These are phyloP conservation scores for Xylariaceae sp. DNA, from an alignment of 2,329 filamentous ascomycete genomes.

Conservation along the genomic window DNA sequence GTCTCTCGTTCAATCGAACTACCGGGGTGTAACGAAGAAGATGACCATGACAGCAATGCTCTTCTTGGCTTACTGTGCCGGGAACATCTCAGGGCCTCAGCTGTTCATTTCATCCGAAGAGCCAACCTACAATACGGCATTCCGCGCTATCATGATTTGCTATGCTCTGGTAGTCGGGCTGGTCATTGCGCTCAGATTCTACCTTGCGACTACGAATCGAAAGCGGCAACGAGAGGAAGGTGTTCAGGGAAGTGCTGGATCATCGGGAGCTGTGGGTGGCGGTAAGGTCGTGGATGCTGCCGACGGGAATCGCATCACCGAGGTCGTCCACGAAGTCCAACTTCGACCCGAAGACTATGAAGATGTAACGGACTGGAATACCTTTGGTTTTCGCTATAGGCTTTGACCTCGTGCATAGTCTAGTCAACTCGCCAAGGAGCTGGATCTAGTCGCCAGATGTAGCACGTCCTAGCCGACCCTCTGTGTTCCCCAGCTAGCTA, in stretches of 20 bases:
- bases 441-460: too few species aligned
- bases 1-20: conserved; percentile 52
- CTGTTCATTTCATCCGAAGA: conserved; percentile 47
- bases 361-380: conserved; percentile 58
- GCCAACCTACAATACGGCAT: conserved; percentile 49
- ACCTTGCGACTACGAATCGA: conserved; percentile 42
- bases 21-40: conserved; percentile 55
- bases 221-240: conserved; percentile 39
- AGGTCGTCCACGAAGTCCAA: conserved; percentile 31
- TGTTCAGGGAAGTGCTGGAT: conserved; percentile 38
- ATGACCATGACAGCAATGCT: conserved; percentile 54
- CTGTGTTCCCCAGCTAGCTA: too few species aligned
- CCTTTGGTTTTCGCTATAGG: conserved; percentile 55
- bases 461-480: too few species aligned
- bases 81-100: conserved; percentile 54
- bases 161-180: conserved; percentile 46
- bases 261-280: conserved; percentile 34
- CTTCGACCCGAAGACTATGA: conserved; percentile 45
- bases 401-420: conserved; percentile 24
- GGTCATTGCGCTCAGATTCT: conserved; percentile 39
- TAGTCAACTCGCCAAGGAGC: too few species aligned
- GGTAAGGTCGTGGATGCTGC: conserved; percentile 30
- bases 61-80: conserved; percentile 51
- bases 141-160: conserved; percentile 52
- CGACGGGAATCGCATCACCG: conserved; percentile 20